Conservation (phyloP, 768 basidiomycete species). For the Xanthoconium stramineum region DNA sequence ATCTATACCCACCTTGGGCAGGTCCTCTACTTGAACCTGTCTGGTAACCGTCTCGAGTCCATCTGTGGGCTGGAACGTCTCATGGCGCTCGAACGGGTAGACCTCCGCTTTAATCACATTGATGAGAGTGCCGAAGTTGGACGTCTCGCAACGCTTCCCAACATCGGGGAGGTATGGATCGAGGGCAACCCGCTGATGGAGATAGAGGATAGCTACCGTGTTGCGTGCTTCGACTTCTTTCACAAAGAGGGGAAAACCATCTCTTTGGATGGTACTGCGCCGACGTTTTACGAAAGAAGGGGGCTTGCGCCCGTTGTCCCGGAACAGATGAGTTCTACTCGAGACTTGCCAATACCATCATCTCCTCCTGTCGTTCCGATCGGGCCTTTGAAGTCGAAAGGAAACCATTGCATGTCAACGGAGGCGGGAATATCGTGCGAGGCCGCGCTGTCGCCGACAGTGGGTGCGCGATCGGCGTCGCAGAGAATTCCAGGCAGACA, state of each 20-base stretch:
- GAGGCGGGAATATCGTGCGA: conserved; percentile 18
- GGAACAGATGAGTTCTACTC: conserved; percentile 50
- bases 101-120: conserved; percentile 75
- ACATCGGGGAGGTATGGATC: conserved; percentile 77
- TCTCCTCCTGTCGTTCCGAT: conserved; percentile 65
- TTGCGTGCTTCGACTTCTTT: conserved; percentile 81
- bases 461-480: conserved; percentile 42
- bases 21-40: conserved; percentile 74
- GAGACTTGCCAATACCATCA: conserved; percentile 45
- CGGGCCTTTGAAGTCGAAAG: conserved; percentile 31
- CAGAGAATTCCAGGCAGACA: conserved; percentile 43
- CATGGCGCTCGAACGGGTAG: conserved; percentile 76
- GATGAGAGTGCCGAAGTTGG: conserved; percentile 85
- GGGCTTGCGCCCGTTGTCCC: conserved; percentile 48
- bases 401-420: conserved; percentile 16
- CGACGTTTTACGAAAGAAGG: conserved; percentile 70
- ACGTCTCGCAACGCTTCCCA: conserved; percentile 73
- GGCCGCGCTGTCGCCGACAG: conserved; percentile 30
- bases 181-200: conserved; percentile 81
- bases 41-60: conserved; percentile 88
- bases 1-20: conserved; percentile 81
- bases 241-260: conserved; percentile 79
- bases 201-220: conserved; percentile 64
- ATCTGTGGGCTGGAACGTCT: conserved; percentile 94
- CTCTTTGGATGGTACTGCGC: conserved; percentile 67